A percentile compares a stretch with the other conserved stretches of the same genome.
Conservation (phyloP, 73 alveolate species). For the Uronychia binucleata region DNA sequence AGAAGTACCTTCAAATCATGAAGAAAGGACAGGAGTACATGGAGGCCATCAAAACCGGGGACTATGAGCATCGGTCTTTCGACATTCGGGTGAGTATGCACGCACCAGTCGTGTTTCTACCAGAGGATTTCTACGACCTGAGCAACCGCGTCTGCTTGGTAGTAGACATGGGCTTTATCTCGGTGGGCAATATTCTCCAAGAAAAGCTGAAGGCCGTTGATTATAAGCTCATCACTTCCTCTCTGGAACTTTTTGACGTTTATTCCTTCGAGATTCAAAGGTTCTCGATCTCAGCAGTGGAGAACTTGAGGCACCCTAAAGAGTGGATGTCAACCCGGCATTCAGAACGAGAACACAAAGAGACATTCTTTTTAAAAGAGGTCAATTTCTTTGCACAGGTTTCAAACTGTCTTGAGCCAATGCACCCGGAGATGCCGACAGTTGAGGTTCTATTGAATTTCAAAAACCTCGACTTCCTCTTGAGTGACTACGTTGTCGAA, state of each 20-base stretch:
- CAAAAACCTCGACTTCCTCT: background rate
- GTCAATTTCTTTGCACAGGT: background rate
- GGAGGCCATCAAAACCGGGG: conserved; percentile 7
- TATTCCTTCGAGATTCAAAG: conserved; percentile 21
- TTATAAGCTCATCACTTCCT: conserved; percentile 28
- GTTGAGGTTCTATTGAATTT: conserved; percentile 7
- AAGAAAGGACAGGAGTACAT: conserved; percentile 45
- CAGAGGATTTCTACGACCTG: conserved; percentile 23
- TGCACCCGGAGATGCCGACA: conserved; percentile 48
- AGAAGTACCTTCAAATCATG: conserved; percentile 32
- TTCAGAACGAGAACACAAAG: too few species aligned
- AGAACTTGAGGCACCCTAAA: conserved; percentile 10
- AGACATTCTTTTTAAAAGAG: too few species aligned
- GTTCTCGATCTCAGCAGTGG: conserved; percentile 7
- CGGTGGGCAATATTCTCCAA: background rate
- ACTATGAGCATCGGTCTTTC: conserved; percentile 17
- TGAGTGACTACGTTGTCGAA: conserved; percentile 10
- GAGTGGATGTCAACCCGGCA: conserved; percentile 16
- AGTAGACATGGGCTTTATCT: conserved; percentile 39
- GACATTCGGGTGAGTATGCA: conserved; percentile 33
- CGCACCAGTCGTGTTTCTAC: conserved; percentile 57
- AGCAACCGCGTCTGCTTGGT: conserved; percentile 29
- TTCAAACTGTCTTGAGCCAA: conserved; percentile 26
- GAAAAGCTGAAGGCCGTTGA: conserved; percentile 14
- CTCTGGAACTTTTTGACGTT: conserved; percentile 36